Evolutionary conservation across 768 basidiomycete species (phyloP), one percentile per base, ranked within the genome.

Genomic region (Lactarius vividus): DNA sequence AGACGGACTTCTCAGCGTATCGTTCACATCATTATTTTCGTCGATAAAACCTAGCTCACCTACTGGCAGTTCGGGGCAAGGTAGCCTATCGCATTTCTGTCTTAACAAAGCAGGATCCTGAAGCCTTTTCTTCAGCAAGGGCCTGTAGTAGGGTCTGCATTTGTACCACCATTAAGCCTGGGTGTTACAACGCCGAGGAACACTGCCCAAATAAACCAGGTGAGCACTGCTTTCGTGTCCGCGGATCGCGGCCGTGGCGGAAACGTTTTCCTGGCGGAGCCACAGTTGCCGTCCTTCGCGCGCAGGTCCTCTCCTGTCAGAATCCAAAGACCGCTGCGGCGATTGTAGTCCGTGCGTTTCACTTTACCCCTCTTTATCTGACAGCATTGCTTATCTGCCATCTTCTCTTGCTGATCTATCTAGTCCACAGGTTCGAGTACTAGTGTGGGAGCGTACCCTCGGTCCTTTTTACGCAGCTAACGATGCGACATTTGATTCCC

Each of bases 311-410:
- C 4, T 81, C 84, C 5, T 90, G 90, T 72, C 82, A 76, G 23
- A 83, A 23, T 78, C 86, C 10, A 89, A 88, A 70, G 85, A 89
- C 73, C 83, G 83, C 55, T 85, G 84, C 69, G 85, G 87, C 20
- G 81, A 78, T 40, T 89, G 87, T 72, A 91, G 92, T 74, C 91
- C 92, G 85, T 94, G 72, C 73, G 90, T 82, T 23, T 33, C 56
- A n/a, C n/a, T n/a, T n/a, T n/a, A n/a, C n/a, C n/a, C n/a, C n/a
- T n/a, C n/a, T n/a, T n/a, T n/a, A 63, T 62, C 42, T 29, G 8
- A 4, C 46, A 44, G 23, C 35, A 10, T 23, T 4, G n/a, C 26
- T n/a, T 10, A 42, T 55, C 10, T 58, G 63, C 54, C 62, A 31
- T 62, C 31, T 35, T 35, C 10, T 65, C 5, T 26, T 33, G 11